Base-by-base conservation (phyloP, 2,329 filamentous ascomycete species). In the Paecilomyces sp. region DNA sequence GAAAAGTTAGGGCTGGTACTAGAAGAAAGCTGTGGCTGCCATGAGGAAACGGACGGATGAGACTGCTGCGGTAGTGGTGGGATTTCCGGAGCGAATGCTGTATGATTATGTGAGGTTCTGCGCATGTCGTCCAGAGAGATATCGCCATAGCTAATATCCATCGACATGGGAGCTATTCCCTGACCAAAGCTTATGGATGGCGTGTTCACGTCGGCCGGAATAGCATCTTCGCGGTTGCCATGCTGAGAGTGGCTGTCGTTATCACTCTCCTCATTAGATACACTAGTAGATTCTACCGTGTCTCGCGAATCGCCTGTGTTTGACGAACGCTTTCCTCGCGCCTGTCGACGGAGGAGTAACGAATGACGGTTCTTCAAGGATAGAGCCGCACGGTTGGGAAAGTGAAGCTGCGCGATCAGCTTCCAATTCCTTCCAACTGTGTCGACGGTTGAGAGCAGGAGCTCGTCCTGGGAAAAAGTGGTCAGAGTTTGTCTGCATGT, bases 311-410 rank as follows among this genome's bases (percentile, higher is more conserved):
- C n/a, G n/a, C 36, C 15, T 12, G 36, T 41, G 36, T n/a, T n/a
- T n/a, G 36, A 41, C 7, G 36, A 41, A n/a, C 36, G 13, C 1
- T n/a, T 41, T 4, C 3, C 13, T n/a, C 36, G 36, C 15, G 36
- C 36, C 15, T 41, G 36, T 41, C 36, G 36, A n/a, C 36, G 36
- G 6, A 41, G 36, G 13, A 41, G 36, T 13, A 41, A n/a, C 7
- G 36, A 13, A 2, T 58, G 60, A 53, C 60, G 55, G 41, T 62
- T 62, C 56, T 62, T 62, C 52, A 58, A 58, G 52, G 60, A 58
- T 9, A 62, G 47, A 3, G 58, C 60, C 25, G 58, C 60, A 36
- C 60, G 60, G 31, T 58, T 58, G 9, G 60, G 60, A 24, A 62
- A 62, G 22, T 62, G 52, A 30, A 58, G 41, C 28, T 62, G 58